These are phyloP conservation scores for Alternaria sp. DNA, from an alignment of 2,329 filamentous ascomycete genomes.

Conservation along the genomic window DNA sequence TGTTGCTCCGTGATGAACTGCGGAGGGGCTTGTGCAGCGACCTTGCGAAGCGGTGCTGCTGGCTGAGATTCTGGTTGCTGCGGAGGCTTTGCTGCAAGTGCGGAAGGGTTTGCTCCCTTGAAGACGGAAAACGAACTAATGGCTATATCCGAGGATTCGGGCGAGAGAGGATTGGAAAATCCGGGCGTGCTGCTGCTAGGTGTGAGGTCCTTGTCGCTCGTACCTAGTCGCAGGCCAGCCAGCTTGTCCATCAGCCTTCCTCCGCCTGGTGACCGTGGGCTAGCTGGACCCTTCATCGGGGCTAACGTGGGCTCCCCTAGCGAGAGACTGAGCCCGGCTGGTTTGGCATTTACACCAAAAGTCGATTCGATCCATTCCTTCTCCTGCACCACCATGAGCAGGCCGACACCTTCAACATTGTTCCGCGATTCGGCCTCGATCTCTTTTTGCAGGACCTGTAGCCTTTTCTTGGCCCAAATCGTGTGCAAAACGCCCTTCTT, in stretches of 20 bases:
- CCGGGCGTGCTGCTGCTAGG: slow-evolving; percentile 49
- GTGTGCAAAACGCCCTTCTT: slow-evolving; percentile 86
- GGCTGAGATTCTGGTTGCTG: slow-evolving; percentile 43
- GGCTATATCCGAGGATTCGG: slow-evolving; percentile 69
- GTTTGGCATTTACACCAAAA: slow-evolving; percentile 69
- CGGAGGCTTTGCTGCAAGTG: slow-evolving; percentile 55
- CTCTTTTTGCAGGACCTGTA: slow-evolving; percentile 78
- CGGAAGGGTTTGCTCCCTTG: slow-evolving; percentile 57
- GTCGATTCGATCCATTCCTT: slow-evolving; percentile 85
- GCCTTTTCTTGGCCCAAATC: slow-evolving; percentile 84
- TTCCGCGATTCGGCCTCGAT: slow-evolving; percentile 75
- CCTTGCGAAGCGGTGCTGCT: slow-evolving; percentile 42
- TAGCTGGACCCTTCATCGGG: slow-evolving; percentile 64
- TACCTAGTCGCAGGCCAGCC: slow-evolving; percentile 79
- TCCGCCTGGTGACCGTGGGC: slow-evolving; percentile 69
- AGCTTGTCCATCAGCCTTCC: slow-evolving; percentile 80
- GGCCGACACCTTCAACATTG: slow-evolving; percentile 81
- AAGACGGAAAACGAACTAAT: slow-evolving; percentile 68
- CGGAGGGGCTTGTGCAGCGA: slow-evolving; percentile 48
- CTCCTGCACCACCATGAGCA: slow-evolving; percentile 85
- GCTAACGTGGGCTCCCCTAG: slow-evolving; percentile 49
- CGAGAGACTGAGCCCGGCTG: slow-evolving; percentile 51
- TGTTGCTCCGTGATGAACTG: slow-evolving; percentile 54
- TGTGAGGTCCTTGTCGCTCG: slow-evolving; percentile 71
- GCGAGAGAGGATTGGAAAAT: slow-evolving; percentile 63